phyloP scores from a whole-genome alignment of 495 filamentous ascomycete genomes.

The Rostrohypoxylon terebratum region DNA sequence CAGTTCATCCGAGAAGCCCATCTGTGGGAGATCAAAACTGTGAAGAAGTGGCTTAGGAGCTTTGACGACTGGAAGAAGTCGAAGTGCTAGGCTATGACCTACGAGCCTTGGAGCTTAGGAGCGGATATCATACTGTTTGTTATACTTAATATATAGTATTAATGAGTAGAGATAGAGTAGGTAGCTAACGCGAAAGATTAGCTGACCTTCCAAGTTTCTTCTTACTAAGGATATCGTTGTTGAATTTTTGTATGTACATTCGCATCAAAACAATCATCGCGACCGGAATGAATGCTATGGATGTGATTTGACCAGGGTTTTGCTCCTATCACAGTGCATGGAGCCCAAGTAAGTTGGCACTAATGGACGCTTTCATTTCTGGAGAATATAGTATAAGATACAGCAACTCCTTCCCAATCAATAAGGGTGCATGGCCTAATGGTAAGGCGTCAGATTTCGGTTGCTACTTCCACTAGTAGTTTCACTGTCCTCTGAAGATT shows the following conservation, averaged over 20 bases:
- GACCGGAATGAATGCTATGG: neutral
- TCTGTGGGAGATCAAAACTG: constrained; percentile 61
- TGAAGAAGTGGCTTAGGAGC: constrained; percentile 49
- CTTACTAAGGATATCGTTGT: neutral
- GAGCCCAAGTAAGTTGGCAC: neutral
- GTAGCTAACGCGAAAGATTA: neutral
- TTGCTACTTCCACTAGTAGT: neutral
- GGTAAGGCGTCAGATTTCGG: constrained; percentile 49
- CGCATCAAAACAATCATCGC: neutral
- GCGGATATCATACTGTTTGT: neutral
- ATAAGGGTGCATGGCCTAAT: constrained; percentile 45
- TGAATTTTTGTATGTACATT: neutral
- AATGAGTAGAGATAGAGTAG: neutral
- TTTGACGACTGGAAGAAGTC: constrained; percentile 43
- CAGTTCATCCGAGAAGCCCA: constrained; percentile 64
- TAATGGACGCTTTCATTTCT: neutral
- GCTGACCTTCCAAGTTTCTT: neutral
- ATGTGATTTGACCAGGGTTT: neutral
- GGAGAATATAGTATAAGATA: neutral
- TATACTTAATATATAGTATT: neutral
- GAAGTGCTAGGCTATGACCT: constrained; percentile 2
- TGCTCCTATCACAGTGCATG: neutral
- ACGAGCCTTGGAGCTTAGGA: neutral
- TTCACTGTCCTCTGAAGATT: constrained; percentile 40
- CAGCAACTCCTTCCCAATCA: neutral